These are phyloP conservation scores for Microbotryum silenes-acaulis DNA, from an alignment of 1,284 basidiomycete species.

Conservation along the genomic window DNA sequence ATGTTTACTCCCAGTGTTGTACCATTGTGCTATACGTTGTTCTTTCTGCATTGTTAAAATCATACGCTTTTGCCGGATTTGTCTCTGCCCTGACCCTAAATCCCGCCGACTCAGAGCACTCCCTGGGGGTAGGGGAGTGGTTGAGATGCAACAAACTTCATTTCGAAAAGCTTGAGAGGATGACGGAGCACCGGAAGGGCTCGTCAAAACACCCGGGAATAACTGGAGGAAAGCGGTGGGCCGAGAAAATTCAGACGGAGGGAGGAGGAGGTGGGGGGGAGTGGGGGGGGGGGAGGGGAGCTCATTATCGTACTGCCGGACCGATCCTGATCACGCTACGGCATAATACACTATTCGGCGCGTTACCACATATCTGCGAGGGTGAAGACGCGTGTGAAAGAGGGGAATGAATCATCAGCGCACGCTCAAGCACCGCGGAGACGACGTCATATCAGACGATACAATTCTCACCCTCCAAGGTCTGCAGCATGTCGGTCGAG, in stretches of 20 bases:
- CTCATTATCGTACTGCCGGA: not conserved
- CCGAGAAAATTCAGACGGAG: not conserved
- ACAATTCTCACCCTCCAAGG: not conserved
- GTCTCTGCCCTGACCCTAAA: no score
- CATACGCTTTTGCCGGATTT: no score
- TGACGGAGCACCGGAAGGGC: no score
- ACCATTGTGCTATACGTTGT: no score
- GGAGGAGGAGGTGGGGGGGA: not conserved
- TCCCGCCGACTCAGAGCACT: no score
- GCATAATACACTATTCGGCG: not conserved
- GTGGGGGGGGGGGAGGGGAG: not conserved
- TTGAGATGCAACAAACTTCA: no score
- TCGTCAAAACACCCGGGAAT: no score
- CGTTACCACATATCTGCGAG: slow-evolving; percentile 21
- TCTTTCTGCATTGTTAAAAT: no score
- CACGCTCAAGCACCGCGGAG: slow-evolving; percentile 1
- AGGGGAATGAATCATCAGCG: not conserved
- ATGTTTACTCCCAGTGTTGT: no score
- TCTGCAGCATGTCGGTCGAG: not conserved
- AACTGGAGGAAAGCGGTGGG: no score
- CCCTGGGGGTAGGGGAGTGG: no score
- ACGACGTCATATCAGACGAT: not conserved
- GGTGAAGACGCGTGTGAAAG: not conserved
- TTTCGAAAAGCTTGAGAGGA: no score
- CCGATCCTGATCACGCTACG: not conserved